A percentile compares a stretch with the other conserved stretches of the same genome.
These are phyloP conservation scores for Spatholobus suberectus DNA, from an alignment of 306 rosid genomes.

Conservation along the genomic window DNA sequence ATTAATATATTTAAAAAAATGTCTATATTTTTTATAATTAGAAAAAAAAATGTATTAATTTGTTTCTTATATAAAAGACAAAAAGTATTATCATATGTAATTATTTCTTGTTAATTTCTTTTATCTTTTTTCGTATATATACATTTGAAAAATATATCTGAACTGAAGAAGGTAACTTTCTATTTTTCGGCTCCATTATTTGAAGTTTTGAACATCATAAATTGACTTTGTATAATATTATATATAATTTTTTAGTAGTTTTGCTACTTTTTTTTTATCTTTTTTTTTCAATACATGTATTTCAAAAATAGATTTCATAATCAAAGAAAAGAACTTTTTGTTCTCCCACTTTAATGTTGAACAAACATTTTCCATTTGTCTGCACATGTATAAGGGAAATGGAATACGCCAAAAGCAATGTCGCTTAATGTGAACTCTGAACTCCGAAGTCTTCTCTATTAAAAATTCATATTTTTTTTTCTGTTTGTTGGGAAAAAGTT, in stretches of 20 bases:
- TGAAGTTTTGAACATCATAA: no score
- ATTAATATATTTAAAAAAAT: no score
- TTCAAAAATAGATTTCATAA: background rate
- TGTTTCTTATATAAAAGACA: no score
- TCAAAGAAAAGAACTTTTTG: background rate
- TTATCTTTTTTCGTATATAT: no score
- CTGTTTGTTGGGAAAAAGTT: background rate
- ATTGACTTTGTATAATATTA: background rate
- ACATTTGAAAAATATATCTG: no score
- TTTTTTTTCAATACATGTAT: background rate
- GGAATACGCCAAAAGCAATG: constrained; percentile 13
- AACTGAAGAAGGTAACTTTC: background rate
- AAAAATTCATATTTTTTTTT: background rate
- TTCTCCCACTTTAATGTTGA: background rate
- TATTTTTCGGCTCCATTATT: no score
- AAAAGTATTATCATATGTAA: no score
- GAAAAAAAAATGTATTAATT: no score
- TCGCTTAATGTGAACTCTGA: background rate
- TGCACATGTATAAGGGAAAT: background rate
- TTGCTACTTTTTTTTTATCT: no score
- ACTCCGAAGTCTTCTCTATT: background rate
- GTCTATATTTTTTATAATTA: no score
- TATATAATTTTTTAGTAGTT: no score
- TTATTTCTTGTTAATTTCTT: no score
- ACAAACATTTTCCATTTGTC: background rate